Base-by-base conservation (phyloP, 345 rosid genomes). In the Eucalyptus microcorys region DNA sequence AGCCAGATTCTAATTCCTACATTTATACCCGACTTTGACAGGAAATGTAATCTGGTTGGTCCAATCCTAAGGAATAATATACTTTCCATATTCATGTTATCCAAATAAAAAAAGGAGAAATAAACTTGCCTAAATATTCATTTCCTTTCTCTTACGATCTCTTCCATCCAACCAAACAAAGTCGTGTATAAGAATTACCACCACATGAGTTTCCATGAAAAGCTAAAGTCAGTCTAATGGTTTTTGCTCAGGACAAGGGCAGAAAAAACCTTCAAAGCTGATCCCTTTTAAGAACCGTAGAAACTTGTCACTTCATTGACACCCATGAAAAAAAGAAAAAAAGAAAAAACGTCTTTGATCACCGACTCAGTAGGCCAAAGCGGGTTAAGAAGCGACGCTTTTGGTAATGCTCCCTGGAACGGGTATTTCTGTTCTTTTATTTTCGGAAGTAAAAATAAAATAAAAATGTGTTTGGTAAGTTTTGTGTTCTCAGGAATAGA, bases 361-460 rank as follows among this genome's bases (percentile, higher is more conserved):
- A 37, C 32, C 9, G 32, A 61, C 19, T 61, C 17, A 7, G 37
- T 1, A 21, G 26, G 57, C 57, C 7, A 52, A 52, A 52, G 5
- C 26, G 0, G 0, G 57, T 52, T 52, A 52, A 52, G 57, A 52
- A 52, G 57, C 57, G 24, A 4, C 0, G 10, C 2, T 2, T 21
- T 52, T 19, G 57, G 9, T 0, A 0, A 52, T 52, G 0, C 2
- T 21, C 10, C 0, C 4, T 19, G 0, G 0, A 52, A 52, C 2
- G 19, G 0, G 0, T 52, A 10, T 52, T 52, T 52, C 2, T 7
- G 0, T 52, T 52, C 0, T 52, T 52, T 52, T 52, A 5, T 52
- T 52, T 0, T 0, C 10, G 1, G 0, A 24, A 3, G 0, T 52
- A 52, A 8, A 52, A 21, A 52, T 52, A 52, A 1, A 52, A 52